Evolutionary conservation across 352 stramenopile genomes (phyloP), one percentile per base, ranked within the genome.

Genomic region (Phytopythium litorale): DNA sequence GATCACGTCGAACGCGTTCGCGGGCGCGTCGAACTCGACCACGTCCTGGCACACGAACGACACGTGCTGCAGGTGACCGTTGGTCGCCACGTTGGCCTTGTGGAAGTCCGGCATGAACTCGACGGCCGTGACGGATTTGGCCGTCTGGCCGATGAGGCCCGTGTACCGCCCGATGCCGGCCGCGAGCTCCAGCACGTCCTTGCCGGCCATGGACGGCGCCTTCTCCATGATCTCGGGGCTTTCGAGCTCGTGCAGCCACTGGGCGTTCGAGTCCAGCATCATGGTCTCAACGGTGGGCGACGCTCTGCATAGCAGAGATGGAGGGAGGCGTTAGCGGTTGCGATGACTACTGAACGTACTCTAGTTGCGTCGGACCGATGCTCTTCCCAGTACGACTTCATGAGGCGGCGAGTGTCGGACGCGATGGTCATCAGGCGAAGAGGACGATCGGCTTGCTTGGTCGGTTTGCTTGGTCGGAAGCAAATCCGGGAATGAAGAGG

Each of bases 201-300:
- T 86, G 54, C 70, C 66, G 0, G 69, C 56, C 71, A 89, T 82
- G 53, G 51, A 60, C 4, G 84, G 84, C 12, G 84, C 79, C 40
- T 84, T 88, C 59, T 75, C 75, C 58, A 94, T 67, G 63, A 94
- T 90, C 68, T 94, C 82, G 4, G 83, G 84, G 55, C 84, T 78
- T 68, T 92, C 84, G 15, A 91, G 67, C 56, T 91, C 81, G 43
- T 90, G 79, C 7, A 93, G 75, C 56, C 69, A 76, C 64, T 84
- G 75, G 64, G 84, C 84, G 65, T 93, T 91, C 50, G 84, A 73
- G 75, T 93, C 84, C 37, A 93, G 77, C 84, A 93, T 93, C 84
- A 93, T 93, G 38, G 80, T 87, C 68, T 93, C 80, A 40, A 93
- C 76, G 35, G 76, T 86, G 37, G 80, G 85, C 43, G 67, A 78